Percentiles rank a stretch among this genome's conserved stretches.
Evolutionary conservation across 805 yeast genomes (phyloP).

Genomic region (Wickerhamiella siamensis): DNA sequence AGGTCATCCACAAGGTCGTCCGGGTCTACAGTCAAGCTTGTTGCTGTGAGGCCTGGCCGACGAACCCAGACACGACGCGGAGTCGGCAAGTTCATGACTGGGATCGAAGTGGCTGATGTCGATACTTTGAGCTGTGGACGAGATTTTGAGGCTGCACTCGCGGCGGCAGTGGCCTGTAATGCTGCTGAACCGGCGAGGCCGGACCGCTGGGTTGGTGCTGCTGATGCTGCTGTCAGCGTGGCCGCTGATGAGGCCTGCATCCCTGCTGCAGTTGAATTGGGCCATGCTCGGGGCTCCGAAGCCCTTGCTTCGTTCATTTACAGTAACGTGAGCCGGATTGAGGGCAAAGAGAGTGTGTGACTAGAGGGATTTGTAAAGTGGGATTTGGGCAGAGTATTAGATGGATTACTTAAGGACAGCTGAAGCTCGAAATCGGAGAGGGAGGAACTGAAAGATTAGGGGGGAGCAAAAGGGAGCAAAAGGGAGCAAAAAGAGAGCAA

Average conservation of each 20-base stretch:
- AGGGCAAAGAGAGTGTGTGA: too few species aligned
- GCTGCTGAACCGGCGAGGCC: neutral
- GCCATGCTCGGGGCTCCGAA: neutral
- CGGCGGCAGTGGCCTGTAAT: neutral
- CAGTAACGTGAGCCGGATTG: too few species aligned
- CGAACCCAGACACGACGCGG: conserved; percentile 27
- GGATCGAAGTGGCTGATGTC: neutral
- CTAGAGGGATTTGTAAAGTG: too few species aligned
- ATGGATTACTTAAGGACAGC: too few species aligned
- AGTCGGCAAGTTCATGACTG: neutral
- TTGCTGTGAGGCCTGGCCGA: conserved; percentile 35
- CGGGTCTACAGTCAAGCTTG: conserved; percentile 49
- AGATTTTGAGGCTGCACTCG: neutral
- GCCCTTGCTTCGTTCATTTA: neutral
- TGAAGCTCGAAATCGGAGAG: too few species aligned
- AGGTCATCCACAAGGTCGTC: conserved; percentile 63
- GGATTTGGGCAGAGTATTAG: too few species aligned
- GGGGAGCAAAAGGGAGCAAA: too few species aligned
- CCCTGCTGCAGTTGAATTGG: neutral
- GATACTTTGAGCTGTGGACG: neutral
- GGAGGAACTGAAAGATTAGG: too few species aligned
- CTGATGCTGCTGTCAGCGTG: too few species aligned
- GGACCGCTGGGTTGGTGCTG: neutral
- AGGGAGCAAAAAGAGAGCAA: too few species aligned
- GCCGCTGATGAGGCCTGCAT: neutral